phyloP scores from a whole-genome alignment of 2,329 filamentous ascomycete genomes.

The Penicillium olsonii region DNA sequence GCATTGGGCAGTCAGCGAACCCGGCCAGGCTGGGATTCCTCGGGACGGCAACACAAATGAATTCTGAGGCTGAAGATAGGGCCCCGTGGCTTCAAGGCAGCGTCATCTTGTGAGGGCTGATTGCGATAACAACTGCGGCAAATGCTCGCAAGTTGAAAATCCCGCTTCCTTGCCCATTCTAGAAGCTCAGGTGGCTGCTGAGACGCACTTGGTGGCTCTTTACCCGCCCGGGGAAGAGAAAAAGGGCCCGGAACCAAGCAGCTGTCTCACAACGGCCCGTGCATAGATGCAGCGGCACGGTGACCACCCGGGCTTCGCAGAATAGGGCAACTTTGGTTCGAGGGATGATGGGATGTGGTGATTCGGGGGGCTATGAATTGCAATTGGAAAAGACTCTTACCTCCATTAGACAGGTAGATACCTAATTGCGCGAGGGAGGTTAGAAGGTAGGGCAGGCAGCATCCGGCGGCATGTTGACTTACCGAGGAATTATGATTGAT shows the following conservation, averaged over 20 bases:
- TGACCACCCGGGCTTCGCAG: conserved; percentile 6
- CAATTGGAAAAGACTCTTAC: conserved; percentile 3
- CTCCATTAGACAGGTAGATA: conserved; percentile 10
- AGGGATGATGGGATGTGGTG: not conserved
- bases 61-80: conserved; percentile 1
- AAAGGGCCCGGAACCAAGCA: conserved; percentile 13
- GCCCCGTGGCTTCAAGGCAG: conserved; percentile 1
- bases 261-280: conserved; percentile 22
- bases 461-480: not conserved
- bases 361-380: not conserved
- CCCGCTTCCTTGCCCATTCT: not conserved
- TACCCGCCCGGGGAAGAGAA: conserved; percentile 5
- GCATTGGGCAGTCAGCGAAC: conserved; percentile 8
- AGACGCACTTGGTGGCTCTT: not conserved
- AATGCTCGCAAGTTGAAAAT: not conserved
- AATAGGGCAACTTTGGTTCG: conserved; percentile 3
- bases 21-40: not conserved
- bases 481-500: conserved; percentile 3
- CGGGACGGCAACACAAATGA: not conserved
- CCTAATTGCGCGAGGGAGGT: not conserved
- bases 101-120: not conserved
- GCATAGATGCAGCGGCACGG: conserved; percentile 10
- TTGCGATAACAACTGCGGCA: not conserved
- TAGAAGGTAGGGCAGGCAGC: not conserved
- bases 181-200: conserved; percentile 1